phyloP scores from a whole-genome alignment of 768 basidiomycete genomes.

The Boletus coccyginus region DNA sequence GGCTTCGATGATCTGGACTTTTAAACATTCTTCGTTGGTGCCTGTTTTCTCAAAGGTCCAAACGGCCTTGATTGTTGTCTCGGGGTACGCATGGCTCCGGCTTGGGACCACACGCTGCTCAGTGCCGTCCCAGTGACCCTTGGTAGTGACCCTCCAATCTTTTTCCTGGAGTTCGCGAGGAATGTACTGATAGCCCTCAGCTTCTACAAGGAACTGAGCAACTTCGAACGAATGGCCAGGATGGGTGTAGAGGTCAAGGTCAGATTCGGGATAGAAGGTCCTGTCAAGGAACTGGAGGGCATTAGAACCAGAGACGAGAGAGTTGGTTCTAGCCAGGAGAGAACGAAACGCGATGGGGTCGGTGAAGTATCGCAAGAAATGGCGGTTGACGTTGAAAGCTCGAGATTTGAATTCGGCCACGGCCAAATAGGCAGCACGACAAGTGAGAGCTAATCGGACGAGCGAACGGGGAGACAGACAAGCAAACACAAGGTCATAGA shows the following conservation, averaged over 20 bases:
- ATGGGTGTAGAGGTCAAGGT: constrained; percentile 51
- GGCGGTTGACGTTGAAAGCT: constrained; percentile 36
- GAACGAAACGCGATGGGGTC: constrained; percentile 40
- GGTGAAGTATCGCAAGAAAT: constrained; percentile 37
- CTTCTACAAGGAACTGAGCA: constrained; percentile 32
- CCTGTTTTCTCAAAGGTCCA: constrained; percentile 24
- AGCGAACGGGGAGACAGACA: constrained; percentile 27
- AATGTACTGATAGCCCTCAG: constrained; percentile 30
- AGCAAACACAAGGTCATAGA: constrained; percentile 22
- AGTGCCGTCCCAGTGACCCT: constrained; percentile 19
- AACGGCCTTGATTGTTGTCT: constrained; percentile 6
- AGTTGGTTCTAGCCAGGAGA: constrained; percentile 42
- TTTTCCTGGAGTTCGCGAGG: constrained; percentile 21
- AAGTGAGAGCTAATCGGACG: constrained; percentile 20
- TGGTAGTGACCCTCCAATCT: constrained; percentile 12
- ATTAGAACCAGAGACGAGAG: constrained; percentile 51
- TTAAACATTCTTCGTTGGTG: constrained; percentile 9
- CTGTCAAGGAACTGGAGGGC: constrained; percentile 54
- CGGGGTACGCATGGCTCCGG: neutral
- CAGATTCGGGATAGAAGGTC: constrained; percentile 41
- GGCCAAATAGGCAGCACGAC: constrained; percentile 12
- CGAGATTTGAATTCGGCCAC: constrained; percentile 22
- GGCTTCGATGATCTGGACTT: constrained; percentile 40
- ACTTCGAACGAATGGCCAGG: constrained; percentile 32
- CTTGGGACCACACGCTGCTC: neutral